These are phyloP conservation scores for Pestalotiopsis sp. DNA, from an alignment of 2,329 filamentous ascomycete species.

Conservation along the genomic window DNA sequence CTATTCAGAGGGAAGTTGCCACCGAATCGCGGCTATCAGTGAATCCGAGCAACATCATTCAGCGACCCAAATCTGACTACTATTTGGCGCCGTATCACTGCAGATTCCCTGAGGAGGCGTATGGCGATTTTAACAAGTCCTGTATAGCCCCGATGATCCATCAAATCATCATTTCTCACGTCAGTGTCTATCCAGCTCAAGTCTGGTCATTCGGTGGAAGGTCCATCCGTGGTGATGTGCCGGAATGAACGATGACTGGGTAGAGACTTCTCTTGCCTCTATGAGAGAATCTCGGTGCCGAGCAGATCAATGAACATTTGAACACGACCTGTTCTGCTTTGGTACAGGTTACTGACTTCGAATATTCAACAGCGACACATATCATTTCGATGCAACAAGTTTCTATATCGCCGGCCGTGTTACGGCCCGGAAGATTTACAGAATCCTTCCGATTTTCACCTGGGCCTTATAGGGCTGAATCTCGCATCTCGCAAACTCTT, in stretches of 20 bases:
- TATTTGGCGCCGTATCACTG: neutral
- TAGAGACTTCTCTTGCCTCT: too few species aligned
- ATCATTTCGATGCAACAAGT: neutral
- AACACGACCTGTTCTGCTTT: too few species aligned
- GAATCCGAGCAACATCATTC: neutral
- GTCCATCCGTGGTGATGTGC: neutral
- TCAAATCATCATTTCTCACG: neutral
- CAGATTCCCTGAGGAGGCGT: neutral
- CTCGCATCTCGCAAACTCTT: neutral
- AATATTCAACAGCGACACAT: neutral
- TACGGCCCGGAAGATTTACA: neutral
- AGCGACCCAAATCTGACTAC: neutral
- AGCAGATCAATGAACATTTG: too few species aligned
- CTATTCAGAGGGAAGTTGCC: neutral
- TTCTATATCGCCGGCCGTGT: neutral
- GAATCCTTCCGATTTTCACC: neutral
- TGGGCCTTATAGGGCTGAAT: neutral
- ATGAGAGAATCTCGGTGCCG: too few species aligned
- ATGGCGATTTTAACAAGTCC: constrained; percentile 30
- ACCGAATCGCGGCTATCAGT: neutral
- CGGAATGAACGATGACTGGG: neutral
- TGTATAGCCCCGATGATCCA: neutral
- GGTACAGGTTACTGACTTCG: neutral
- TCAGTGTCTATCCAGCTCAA: neutral
- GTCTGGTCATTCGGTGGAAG: neutral